Evolutionary conservation across 2,329 filamentous ascomycete species (phyloP).

Genomic region (Chaetomium strumarium): DNA sequence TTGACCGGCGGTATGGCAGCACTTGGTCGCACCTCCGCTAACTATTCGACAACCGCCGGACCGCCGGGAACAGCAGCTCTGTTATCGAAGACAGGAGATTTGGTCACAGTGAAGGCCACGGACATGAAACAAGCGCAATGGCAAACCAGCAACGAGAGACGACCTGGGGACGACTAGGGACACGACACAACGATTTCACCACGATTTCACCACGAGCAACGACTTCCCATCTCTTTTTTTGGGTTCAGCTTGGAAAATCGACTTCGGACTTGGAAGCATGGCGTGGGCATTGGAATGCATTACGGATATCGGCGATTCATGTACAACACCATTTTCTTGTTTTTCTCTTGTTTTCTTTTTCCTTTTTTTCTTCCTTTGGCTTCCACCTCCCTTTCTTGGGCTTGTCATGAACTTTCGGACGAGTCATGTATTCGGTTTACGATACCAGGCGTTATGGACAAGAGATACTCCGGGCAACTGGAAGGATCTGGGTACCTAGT

Average conservation of each 20-base stretch:
- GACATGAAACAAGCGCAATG: neutral
- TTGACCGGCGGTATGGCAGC: conserved; percentile 13
- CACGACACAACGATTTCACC: neutral
- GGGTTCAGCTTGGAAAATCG: neutral
- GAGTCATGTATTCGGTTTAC: conserved; percentile 22
- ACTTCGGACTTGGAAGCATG: conserved; percentile 18
- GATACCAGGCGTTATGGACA: conserved; percentile 25
- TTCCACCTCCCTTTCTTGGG: conserved; percentile 13
- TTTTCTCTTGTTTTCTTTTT: conserved; percentile 13
- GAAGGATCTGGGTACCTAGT: conserved; percentile 8
- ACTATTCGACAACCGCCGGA: conserved; percentile 21
- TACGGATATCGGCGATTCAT: conserved; percentile 15
- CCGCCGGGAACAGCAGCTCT: conserved; percentile 16
- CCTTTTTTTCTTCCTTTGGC: conserved; percentile 6
- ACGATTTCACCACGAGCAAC: neutral
- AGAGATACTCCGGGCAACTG: conserved; percentile 20
- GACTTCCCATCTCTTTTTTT: neutral
- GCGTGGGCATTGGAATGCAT: conserved; percentile 21
- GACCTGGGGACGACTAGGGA: neutral
- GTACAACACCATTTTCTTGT: conserved; percentile 25
- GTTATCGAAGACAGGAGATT: conserved; percentile 24
- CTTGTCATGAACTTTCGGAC: conserved; percentile 8
- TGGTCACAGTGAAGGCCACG: neutral
- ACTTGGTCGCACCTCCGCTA: neutral
- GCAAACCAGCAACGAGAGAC: neutral